Conservation (phyloP, 768 basidiomycete species). For the Lentinula sp. region DNA sequence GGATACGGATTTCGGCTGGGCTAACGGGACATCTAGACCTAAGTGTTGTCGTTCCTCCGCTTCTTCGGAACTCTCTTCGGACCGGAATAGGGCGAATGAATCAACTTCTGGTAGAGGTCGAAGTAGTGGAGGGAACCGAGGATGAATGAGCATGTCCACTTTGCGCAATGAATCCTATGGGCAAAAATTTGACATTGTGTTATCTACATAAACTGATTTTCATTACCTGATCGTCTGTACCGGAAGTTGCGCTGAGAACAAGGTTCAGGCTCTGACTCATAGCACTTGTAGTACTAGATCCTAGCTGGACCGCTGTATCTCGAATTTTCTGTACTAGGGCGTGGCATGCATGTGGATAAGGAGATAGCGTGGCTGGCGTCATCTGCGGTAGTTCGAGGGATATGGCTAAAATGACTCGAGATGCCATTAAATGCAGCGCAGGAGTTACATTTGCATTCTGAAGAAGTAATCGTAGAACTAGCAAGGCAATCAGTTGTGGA, state of each 20-base stretch:
- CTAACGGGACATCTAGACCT: slow-evolving; percentile 19
- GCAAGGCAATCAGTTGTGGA: not conserved
- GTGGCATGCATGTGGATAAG: slow-evolving; percentile 41
- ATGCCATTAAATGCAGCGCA: slow-evolving; percentile 52
- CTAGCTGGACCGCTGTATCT: slow-evolving; percentile 39
- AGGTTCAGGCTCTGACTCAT: slow-evolving; percentile 61
- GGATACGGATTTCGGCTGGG: not conserved
- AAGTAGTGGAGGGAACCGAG: slow-evolving; percentile 71
- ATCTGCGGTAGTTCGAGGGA: slow-evolving; percentile 51
- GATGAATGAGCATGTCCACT: slow-evolving; percentile 67
- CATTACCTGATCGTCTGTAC: slow-evolving; percentile 24
- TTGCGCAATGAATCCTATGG: slow-evolving; percentile 12
- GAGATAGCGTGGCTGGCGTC: slow-evolving; percentile 49
- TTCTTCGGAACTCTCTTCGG: slow-evolving; percentile 66
- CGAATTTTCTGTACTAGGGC: slow-evolving; percentile 41
- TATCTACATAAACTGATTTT: no score
- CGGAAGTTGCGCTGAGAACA: slow-evolving; percentile 35
- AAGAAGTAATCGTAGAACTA: slow-evolving; percentile 48
- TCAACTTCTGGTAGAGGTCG: slow-evolving; percentile 63
- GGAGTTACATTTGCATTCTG: slow-evolving; percentile 44
- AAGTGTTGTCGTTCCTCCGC: slow-evolving; percentile 35
- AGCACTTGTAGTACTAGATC: slow-evolving; percentile 46
- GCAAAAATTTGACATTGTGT: not conserved
- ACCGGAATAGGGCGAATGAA: slow-evolving; percentile 50
- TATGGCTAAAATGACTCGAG: slow-evolving; percentile 52